These are phyloP conservation scores for Eutypa lata DNA, from an alignment of 2,329 filamentous ascomycete genomes.

Conservation along the genomic window DNA sequence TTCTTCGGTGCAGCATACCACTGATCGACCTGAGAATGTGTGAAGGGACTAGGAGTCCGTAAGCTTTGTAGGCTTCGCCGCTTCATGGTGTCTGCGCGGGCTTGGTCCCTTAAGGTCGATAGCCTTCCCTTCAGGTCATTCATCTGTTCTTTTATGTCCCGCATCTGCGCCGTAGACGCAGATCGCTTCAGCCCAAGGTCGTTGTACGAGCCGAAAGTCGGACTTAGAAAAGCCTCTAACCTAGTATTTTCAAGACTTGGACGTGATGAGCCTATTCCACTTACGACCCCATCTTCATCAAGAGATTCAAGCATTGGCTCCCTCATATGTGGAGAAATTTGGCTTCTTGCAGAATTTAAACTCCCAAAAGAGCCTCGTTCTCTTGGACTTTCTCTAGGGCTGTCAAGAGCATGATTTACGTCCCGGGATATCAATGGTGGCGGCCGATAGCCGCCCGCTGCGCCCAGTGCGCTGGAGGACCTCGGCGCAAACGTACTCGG, in stretches of 20 bases:
- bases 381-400: constrained; percentile 23
- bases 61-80: constrained; percentile 74
- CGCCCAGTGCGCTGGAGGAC: constrained; percentile 62
- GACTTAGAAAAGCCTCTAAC: constrained; percentile 40
- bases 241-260: constrained; percentile 27
- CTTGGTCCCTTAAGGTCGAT: constrained; percentile 73
- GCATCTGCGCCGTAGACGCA: constrained; percentile 69
- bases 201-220: constrained; percentile 39
- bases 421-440: constrained; percentile 42
- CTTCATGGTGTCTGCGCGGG: constrained; percentile 74
- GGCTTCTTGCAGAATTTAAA: constrained; percentile 23
- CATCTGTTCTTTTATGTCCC: constrained; percentile 78
- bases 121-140: constrained; percentile 82
- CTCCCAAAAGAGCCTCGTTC: constrained; percentile 18
- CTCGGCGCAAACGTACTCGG: constrained; percentile 47
- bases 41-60: constrained; percentile 75
- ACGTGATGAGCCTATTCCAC: constrained; percentile 19
- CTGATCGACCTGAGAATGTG: constrained; percentile 60
- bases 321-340: constrained; percentile 35
- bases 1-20: constrained; percentile 39
- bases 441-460: constrained; percentile 56
- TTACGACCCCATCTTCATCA: constrained; percentile 47
- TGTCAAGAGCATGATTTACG: constrained; percentile 37
- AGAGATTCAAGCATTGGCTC: constrained; percentile 50
- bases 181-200: constrained; percentile 58